Evolutionary conservation across 805 yeast genomes (phyloP).

Genomic region (Kodamaea restingae): DNA sequence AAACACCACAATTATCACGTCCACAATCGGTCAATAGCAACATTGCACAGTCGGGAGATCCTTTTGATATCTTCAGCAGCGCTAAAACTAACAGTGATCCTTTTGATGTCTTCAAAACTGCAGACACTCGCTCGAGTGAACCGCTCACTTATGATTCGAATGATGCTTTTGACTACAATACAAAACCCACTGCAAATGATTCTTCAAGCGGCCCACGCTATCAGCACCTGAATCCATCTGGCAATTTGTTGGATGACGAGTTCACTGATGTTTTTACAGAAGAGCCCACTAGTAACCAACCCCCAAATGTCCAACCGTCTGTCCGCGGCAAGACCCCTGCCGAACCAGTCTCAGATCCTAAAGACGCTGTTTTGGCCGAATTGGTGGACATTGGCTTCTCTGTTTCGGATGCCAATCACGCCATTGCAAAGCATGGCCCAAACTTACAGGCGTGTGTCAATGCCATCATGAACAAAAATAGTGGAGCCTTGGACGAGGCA

Average conservation of each 20-base stretch:
- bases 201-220: too few relatives aligned
- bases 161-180: too few relatives aligned
- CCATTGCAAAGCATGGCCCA: conserved; percentile 54
- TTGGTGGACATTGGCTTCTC: conserved; percentile 79
- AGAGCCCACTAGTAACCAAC: too few relatives aligned
- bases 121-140: too few relatives aligned
- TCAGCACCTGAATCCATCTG: neutral
- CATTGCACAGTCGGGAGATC: conserved; percentile 14
- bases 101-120: neutral
- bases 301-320: too few relatives aligned
- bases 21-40: conserved; percentile 3
- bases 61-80: conserved; percentile 22
- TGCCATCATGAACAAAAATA: conserved; percentile 49
- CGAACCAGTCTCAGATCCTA: conserved; percentile 8
- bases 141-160: too few relatives aligned
- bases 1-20: conserved; percentile 1
- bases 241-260: conserved; percentile 37
- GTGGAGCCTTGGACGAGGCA: neutral
- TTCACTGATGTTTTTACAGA: conserved; percentile 35
- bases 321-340: too few relatives aligned
- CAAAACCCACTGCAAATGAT: too few relatives aligned
- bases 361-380: conserved; percentile 58
- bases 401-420: conserved; percentile 53
- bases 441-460: conserved; percentile 65
- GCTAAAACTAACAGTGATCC: neutral